phyloP scores from a whole-genome alignment of 192 early-diverging fungal genomes.

The Gonapodya sp. region DNA sequence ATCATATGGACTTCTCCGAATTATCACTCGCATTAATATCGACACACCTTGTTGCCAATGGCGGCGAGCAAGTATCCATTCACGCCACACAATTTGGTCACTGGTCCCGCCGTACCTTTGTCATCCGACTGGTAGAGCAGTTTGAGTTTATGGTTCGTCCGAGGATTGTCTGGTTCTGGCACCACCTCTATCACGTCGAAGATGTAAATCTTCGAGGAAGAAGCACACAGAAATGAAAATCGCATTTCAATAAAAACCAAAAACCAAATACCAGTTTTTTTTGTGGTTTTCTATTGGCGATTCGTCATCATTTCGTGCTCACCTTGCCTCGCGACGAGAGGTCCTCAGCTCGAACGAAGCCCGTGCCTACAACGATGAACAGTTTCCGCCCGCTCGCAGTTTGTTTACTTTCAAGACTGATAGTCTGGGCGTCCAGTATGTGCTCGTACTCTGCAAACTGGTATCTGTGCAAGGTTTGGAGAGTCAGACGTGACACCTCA shows the following conservation, averaged over 20 bases:
- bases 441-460: conserved; percentile 75
- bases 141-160: conserved; percentile 89
- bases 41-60: conserved; percentile 75
- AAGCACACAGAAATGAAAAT: conserved; percentile 13
- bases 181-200: conserved; percentile 96
- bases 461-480: conserved; percentile 26
- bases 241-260: background rate
- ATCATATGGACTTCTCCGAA: background rate
- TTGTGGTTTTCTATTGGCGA: background rate
- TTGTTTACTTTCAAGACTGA: conserved; percentile 75
- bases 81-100: conserved; percentile 73
- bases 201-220: conserved; percentile 55
- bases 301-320: conserved; percentile 16
- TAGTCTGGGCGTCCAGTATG: conserved; percentile 61
- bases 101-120: conserved; percentile 50
- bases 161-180: conserved; percentile 85
- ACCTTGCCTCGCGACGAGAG: conserved; percentile 75
- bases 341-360: conserved; percentile 82
- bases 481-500: conserved; percentile 16
- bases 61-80: conserved; percentile 81
- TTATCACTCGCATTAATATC: conserved; percentile 8
- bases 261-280: conserved; percentile 8
- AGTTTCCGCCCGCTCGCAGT: conserved; percentile 74
- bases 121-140: conserved; percentile 71
- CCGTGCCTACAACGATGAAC: conserved; percentile 83